A percentile compares a stretch with the other conserved stretches of the same genome.
These are phyloP conservation scores for Penicillium sp. DNA, from an alignment of 2,329 filamentous ascomycete genomes.

Conservation along the genomic window DNA sequence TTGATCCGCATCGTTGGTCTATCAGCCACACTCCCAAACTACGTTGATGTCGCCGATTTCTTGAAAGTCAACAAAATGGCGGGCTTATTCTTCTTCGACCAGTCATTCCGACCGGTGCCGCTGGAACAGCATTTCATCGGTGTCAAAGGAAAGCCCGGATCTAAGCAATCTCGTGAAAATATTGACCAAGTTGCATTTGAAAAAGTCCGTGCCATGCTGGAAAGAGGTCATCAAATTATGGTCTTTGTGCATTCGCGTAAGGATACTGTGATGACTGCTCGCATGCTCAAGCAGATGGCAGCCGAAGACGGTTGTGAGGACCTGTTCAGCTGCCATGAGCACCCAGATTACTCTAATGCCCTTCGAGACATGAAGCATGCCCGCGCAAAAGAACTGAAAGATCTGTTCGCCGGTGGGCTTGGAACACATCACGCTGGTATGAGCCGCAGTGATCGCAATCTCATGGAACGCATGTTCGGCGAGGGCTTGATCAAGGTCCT, in stretches of 20 bases:
- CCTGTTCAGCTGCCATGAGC: slow-evolving; percentile 73
- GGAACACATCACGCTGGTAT: slow-evolving; percentile 97
- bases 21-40: slow-evolving; percentile 93
- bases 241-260: slow-evolving; percentile 97
- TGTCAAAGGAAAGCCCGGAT: slow-evolving; percentile 79
- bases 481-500: slow-evolving; percentile 94
- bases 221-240: slow-evolving; percentile 94
- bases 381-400: slow-evolving; percentile 79
- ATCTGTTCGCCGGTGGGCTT: slow-evolving; percentile 83
- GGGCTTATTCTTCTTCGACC: slow-evolving; percentile 94
- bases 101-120: slow-evolving; percentile 90
- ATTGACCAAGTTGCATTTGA: slow-evolving; percentile 84
- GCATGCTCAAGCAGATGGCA: slow-evolving; percentile 80
- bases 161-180: slow-evolving; percentile 79
- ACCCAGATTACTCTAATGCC: slow-evolving; percentile 75
- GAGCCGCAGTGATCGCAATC: slow-evolving; percentile 85
- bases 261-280: slow-evolving; percentile 85
- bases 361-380: slow-evolving; percentile 79
- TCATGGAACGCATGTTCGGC: slow-evolving; percentile 88
- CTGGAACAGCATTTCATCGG: slow-evolving; percentile 97
- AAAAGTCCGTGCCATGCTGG: slow-evolving; percentile 90
- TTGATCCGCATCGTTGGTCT: slow-evolving; percentile 94
- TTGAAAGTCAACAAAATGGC: slow-evolving; percentile 90
- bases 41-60: slow-evolving; percentile 93
- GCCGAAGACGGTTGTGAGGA: slow-evolving; percentile 72